Evolutionary conservation across 176 grass and related monocot genomes (phyloP).

Genomic region (Elaeis guineensis): DNA sequence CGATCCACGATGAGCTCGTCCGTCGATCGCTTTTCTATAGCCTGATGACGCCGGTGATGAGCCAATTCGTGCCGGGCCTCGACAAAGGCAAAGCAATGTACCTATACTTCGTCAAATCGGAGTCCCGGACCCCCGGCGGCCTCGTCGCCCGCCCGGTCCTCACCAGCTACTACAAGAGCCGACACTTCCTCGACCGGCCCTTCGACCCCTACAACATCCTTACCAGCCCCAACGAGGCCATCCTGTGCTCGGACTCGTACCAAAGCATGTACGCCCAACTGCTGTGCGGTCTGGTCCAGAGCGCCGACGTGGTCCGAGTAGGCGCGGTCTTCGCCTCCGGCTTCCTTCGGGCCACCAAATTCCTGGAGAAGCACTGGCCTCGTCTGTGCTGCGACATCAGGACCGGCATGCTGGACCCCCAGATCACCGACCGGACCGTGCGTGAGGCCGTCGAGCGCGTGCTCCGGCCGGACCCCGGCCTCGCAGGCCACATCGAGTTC

Average conservation of each 20-base stretch:
- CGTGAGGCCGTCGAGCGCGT: conserved; percentile 48
- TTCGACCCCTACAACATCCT: conserved; percentile 70
- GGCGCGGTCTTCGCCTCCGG: conserved; percentile 92
- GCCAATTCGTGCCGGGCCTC: conserved; percentile 58
- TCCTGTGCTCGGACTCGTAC: conserved; percentile 85
- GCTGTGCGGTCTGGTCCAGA: conserved; percentile 75
- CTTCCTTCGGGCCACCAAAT: conserved; percentile 78
- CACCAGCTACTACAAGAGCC: conserved; percentile 90
- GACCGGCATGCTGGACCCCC: conserved; percentile 47
- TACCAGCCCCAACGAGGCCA: conserved; percentile 84
- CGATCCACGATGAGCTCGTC: conserved; percentile 76
- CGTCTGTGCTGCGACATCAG: conserved; percentile 73
- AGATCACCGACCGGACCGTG: conserved; percentile 62
- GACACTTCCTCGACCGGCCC: conserved; percentile 67
- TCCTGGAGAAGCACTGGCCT: conserved; percentile 86
- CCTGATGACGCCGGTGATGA: conserved; percentile 89
- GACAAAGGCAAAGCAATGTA: conserved; percentile 95
- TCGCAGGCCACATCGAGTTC: conserved; percentile 51
- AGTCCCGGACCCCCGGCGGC: conserved; percentile 71
- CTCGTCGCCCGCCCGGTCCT: conserved; percentile 75
- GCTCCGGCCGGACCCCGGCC: conserved; percentile 41
- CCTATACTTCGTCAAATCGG: conserved; percentile 79
- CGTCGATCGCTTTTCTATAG: conserved; percentile 65
- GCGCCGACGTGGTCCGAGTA: conserved; percentile 70
- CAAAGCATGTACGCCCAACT: conserved; percentile 99